These are phyloP conservation scores for Endocalyx cinctus DNA, from an alignment of 2,329 filamentous ascomycete genomes.

Conservation along the genomic window DNA sequence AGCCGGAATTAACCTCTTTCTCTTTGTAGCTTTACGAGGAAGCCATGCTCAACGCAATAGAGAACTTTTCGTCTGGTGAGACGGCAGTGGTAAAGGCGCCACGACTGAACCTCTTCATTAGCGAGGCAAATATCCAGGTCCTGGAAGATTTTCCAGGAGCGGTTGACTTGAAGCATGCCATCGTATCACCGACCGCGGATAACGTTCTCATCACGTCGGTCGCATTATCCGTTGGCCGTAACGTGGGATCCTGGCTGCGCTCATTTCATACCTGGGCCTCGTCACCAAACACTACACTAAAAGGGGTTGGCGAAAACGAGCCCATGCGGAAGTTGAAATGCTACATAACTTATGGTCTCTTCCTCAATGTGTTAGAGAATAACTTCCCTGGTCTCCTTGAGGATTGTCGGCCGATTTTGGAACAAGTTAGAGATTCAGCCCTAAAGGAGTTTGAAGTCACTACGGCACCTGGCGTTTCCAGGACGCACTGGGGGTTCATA, in stretches of 20 bases:
- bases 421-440: conserved; percentile 1
- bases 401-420: conserved; percentile 2
- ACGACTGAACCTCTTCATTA: not conserved
- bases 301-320: conserved; percentile 2
- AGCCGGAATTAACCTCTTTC: no score
- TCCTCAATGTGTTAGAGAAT: conserved; percentile 7
- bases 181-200: no score
- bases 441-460: conserved; percentile 3
- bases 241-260: conserved; percentile 7
- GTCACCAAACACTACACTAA: not conserved
- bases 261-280: conserved; percentile 6
- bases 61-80: no score
- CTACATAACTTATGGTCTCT: conserved; percentile 8
- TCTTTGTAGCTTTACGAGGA: no score
- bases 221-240: not conserved
- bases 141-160: not conserved
- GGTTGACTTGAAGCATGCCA: no score
- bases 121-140: not conserved
- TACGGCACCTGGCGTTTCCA: no score
- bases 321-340: conserved; percentile 8
- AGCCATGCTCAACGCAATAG: no score
- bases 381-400: conserved; percentile 5
- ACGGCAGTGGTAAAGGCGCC: no score
- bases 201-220: not conserved
- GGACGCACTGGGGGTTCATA: conserved; percentile 5